Base-by-base conservation (phyloP, 805 yeast species). In the Kodamaea fukazawae region DNA sequence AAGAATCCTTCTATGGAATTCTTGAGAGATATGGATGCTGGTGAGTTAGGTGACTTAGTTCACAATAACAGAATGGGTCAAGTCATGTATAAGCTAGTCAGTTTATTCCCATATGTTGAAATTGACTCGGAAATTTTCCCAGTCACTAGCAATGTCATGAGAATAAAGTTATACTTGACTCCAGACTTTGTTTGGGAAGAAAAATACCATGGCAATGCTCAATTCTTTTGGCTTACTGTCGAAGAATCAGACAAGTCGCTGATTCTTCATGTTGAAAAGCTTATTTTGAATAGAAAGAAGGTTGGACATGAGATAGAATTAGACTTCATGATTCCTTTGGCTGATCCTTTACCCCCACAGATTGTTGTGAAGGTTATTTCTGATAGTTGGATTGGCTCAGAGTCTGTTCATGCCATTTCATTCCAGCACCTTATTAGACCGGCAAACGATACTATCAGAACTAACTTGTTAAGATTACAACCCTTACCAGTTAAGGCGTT, bases 401-500 rank as follows among this genome's bases (percentile, higher is more conserved):
- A 88, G 52, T 67, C 86, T 0, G 70, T 73, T 0, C 84, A 80
- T 44, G 74, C 89, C 0, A 79, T 95, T 10, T 87, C 96, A 0
- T 89, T 93, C 60, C 93, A 89, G 52, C 96, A 89, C 54, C 67
- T 95, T 46, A 84, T 93, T 29, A 75, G 88, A 46, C 99, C 99
- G 0, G 81, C 81, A 27, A 86, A 87, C 55, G 95, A 88, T 48
- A 86, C 95, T 0, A 68, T 90, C 10, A 82, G 87, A 51, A 91
- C 99, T 0, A 83, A 82, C 50, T 64, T 95, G 27, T 67, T 90
- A 46, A 74, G 83, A 40, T 60, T 93, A 35, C 89, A 89, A 43
- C 99, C 99, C 1, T 69, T 93, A 23, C 97, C 98, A 0, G 68
- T 82, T 0, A 62, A 83, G 0, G 97, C 97, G 0, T 67, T 91